These are phyloP conservation scores for Lactarius trivialis DNA, from an alignment of 768 basidiomycete species.

Conservation along the genomic window DNA sequence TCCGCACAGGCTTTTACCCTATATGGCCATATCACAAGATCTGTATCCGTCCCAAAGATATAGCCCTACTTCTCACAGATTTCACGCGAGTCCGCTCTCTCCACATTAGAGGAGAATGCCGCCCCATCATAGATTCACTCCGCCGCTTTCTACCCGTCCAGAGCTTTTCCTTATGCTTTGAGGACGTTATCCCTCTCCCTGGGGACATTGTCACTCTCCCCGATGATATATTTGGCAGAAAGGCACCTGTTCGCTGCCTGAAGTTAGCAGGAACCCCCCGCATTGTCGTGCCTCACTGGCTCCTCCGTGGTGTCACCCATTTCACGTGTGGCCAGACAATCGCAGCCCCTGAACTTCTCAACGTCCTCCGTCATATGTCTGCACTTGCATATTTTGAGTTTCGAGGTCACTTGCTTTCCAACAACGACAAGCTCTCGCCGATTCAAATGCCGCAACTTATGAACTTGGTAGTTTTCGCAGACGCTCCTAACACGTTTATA, in stretches of 20 bases:
- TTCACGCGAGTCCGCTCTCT: not conserved
- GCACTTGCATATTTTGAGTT: not conserved
- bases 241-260: not conserved
- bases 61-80: not conserved
- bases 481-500: not conserved
- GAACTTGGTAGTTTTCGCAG: not conserved
- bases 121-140: not conserved
- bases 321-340: not conserved
- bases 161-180: not conserved
- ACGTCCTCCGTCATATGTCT: not conserved
- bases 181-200: too few relatives aligned
- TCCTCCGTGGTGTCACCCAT: not conserved
- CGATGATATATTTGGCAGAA: not conserved
- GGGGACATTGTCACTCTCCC: not conserved
- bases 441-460: not conserved
- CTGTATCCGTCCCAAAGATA: not conserved
- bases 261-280: not conserved
- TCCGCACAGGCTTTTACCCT: not conserved
- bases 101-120: not conserved
- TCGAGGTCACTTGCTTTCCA: too few relatives aligned
- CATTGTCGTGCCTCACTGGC: not conserved
- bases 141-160: not conserved
- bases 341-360: not conserved
- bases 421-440: not conserved
- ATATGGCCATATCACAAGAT: not conserved